These are phyloP conservation scores for Blastocladiella emersonii DNA, from an alignment of 371 early-diverging fungal species.

Conservation along the genomic window DNA sequence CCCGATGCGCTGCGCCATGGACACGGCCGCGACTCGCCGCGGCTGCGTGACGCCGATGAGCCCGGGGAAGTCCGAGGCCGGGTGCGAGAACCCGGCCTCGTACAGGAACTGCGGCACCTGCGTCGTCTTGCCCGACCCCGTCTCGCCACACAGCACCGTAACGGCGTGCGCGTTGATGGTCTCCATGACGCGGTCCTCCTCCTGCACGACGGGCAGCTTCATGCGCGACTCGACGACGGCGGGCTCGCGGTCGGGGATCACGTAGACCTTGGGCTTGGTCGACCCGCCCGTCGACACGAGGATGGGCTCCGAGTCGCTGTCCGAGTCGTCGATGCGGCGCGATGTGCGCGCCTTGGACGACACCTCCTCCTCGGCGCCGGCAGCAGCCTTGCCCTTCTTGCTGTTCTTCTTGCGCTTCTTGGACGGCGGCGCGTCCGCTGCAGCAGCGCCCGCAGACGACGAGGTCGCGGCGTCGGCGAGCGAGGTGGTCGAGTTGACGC, in stretches of 20 bases:
- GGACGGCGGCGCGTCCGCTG: background rate
- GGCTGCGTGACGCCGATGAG: constrained; percentile 97
- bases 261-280: constrained; percentile 30
- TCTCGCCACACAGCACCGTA: constrained; percentile 90
- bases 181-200: constrained; percentile 68
- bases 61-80: constrained; percentile 50
- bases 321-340: background rate
- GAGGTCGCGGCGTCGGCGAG: background rate
- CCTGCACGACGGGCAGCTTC: background rate
- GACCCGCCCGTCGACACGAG: background rate
- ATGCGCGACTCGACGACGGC: constrained; percentile 49
- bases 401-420: constrained; percentile 7
- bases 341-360: too few relatives aligned
- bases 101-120: constrained; percentile 98
- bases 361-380: background rate
- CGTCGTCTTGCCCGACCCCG: constrained; percentile 97
- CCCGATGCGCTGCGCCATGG: constrained; percentile 90
- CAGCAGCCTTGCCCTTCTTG: background rate
- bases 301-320: background rate
- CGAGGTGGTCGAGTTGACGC: background rate
- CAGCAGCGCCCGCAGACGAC: too few relatives aligned
- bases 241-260: constrained; percentile 56
- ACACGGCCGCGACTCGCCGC: constrained; percentile 96
- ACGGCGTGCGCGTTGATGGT: constrained; percentile 70
- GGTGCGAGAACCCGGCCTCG: constrained; percentile 89